Evolutionary conservation across 495 filamentous ascomycete species (phyloP).

Genomic region (Terfezia claveryi): DNA sequence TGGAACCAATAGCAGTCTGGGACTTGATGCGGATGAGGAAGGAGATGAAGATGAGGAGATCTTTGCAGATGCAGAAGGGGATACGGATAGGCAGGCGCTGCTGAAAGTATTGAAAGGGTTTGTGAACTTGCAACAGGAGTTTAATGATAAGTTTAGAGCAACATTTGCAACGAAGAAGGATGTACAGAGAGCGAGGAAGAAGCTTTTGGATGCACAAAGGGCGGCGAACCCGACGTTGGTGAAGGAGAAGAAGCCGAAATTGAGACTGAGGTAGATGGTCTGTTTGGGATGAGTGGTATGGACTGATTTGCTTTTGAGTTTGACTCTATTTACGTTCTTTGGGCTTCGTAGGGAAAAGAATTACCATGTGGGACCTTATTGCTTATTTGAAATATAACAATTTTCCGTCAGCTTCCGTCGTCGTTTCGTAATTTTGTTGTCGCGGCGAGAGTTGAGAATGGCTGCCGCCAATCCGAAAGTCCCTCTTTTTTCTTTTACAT

Average conservation of each 20-base stretch:
- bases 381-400: too few species aligned
- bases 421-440: too few species aligned
- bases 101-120: slow-evolving; percentile 36
- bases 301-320: too few species aligned
- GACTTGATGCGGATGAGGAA: slow-evolving; percentile 1
- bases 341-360: too few species aligned
- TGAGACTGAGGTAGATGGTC: too few species aligned
- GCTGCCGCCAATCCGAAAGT: too few species aligned
- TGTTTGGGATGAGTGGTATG: too few species aligned
- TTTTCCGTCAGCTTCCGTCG: too few species aligned
- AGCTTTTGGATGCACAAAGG: neutral
- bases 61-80: slow-evolving; percentile 20
- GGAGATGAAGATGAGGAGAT: slow-evolving; percentile 12
- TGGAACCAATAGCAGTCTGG: neutral
- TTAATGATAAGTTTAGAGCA: slow-evolving; percentile 42
- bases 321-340: too few species aligned
- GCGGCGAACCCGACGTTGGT: neutral
- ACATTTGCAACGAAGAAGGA: slow-evolving; percentile 24
- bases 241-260: neutral
- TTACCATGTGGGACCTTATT: too few species aligned
- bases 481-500: too few species aligned
- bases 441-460: too few species aligned
- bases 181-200: neutral
- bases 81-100: slow-evolving; percentile 16
- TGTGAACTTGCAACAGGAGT: slow-evolving; percentile 31